phyloP scores from a whole-genome alignment of 805 yeast genomes.

The Wickerhamiella bombiphila region DNA sequence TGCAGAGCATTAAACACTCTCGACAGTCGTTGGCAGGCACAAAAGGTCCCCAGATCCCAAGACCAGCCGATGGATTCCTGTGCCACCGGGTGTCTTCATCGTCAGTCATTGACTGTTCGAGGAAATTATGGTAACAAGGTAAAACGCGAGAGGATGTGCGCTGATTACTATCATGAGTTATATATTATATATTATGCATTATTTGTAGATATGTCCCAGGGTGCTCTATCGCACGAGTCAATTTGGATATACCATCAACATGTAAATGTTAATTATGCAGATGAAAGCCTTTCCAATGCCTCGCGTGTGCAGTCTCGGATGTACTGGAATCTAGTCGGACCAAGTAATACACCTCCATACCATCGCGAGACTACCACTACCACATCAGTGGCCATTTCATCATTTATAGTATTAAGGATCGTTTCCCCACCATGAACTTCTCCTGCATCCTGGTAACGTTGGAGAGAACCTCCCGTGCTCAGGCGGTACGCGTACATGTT shows the following conservation, averaged over 20 bases:
- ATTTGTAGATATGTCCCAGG: no score
- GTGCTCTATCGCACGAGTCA: no score
- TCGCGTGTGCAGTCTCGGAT: slow-evolving; percentile 44
- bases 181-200: no score
- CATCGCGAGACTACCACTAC: slow-evolving; percentile 64
- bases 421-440: slow-evolving; percentile 62
- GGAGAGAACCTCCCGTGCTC: neutral
- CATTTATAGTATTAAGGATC: slow-evolving; percentile 38
- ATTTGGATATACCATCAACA: no score
- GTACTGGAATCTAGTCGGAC: slow-evolving; percentile 54
- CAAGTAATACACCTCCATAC: slow-evolving; percentile 70
- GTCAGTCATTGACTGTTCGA: no score
- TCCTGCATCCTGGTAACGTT: slow-evolving; percentile 39
- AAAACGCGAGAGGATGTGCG: no score
- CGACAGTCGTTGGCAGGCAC: slow-evolving; percentile 59
- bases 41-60: slow-evolving; percentile 52
- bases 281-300: slow-evolving; percentile 28
- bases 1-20: slow-evolving; percentile 37
- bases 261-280: no score
- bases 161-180: no score
- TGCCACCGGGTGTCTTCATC: slow-evolving; percentile 7
- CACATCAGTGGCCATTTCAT: slow-evolving; percentile 36
- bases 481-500: neutral
- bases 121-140: no score
- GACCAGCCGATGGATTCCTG: slow-evolving; percentile 42